These are phyloP conservation scores for Juglanconis juglandina DNA, from an alignment of 2,329 filamentous ascomycete species.

Conservation along the genomic window DNA sequence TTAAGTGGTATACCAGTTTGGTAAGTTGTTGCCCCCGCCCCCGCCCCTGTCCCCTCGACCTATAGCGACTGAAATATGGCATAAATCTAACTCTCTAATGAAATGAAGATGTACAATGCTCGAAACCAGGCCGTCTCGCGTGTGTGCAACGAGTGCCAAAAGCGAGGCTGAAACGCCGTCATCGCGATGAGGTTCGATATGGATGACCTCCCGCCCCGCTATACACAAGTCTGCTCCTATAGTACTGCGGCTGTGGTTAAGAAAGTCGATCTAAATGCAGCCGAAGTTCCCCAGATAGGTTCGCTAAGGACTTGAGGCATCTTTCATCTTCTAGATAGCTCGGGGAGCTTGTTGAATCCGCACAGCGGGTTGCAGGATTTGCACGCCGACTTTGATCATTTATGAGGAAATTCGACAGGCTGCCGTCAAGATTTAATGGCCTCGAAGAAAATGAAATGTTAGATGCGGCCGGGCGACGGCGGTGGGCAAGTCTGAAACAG, in stretches of 20 bases:
- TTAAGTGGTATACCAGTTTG: conserved; percentile 57
- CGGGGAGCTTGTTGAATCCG: neutral
- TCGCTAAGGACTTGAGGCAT: neutral
- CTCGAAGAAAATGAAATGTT: too few relatives aligned
- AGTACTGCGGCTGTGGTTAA: conserved; percentile 57
- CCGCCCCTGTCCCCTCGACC: too few relatives aligned
- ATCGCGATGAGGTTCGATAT: conserved; percentile 58
- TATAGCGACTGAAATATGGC: too few relatives aligned
- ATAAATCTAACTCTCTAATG: neutral
- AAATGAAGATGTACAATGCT: conserved; percentile 47
- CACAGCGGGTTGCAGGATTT: too few relatives aligned
- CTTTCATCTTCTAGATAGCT: too few relatives aligned
- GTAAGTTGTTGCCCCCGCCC: conserved; percentile 22
- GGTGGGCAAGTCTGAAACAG: too few relatives aligned
- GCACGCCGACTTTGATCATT: too few relatives aligned
- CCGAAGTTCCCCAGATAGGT: conserved; percentile 26
- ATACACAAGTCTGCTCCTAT: conserved; percentile 58
- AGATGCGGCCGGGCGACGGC: too few relatives aligned
- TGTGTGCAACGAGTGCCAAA: conserved; percentile 54
- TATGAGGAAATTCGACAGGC: too few relatives aligned
- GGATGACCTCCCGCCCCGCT: conserved; percentile 47
- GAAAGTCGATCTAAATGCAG: conserved; percentile 41
- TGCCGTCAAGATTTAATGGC: too few relatives aligned
- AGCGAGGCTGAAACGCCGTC: conserved; percentile 57
- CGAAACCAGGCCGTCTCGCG: conserved; percentile 57